phyloP scores from a whole-genome alignment of 495 filamentous ascomycete species.

The Tuber melanosporum region DNA sequence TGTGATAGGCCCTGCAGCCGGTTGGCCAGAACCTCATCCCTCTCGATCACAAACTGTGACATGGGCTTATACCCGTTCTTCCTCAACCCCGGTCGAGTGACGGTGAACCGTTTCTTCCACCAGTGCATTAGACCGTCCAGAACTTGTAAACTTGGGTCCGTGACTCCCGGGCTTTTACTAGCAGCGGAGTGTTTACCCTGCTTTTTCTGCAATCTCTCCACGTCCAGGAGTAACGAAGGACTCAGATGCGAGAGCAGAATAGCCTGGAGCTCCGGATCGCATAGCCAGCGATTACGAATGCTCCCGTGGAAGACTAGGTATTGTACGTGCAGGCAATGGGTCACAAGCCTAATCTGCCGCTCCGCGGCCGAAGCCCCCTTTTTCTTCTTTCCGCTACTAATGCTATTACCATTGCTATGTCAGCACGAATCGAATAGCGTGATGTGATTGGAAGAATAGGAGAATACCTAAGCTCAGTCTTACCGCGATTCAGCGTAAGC shows the following conservation, averaged over 20 bases:
- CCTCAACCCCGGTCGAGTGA: constrained; percentile 71
- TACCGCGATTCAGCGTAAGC: constrained; percentile 62
- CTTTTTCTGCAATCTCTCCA: constrained; percentile 60
- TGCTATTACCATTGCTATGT: constrained; percentile 39
- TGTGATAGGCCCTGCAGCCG: background rate
- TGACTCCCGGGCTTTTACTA: constrained; percentile 58
- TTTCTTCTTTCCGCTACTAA: constrained; percentile 50
- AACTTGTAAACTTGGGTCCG: constrained; percentile 74
- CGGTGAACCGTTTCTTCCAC: constrained; percentile 79
- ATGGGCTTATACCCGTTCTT: constrained; percentile 82
- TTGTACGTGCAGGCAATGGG: constrained; percentile 86
- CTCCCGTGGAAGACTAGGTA: constrained; percentile 82
- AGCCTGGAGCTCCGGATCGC: constrained; percentile 69
- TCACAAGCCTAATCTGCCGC: constrained; percentile 64
- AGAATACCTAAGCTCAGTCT: constrained; percentile 44
- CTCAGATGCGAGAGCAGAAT: constrained; percentile 67
- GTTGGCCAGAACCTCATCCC: constrained; percentile 41
- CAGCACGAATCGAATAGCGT: constrained; percentile 24
- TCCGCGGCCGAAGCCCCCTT: constrained; percentile 82
- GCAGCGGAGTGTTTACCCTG: constrained; percentile 43
- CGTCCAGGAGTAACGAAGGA: constrained; percentile 51
- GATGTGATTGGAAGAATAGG: constrained; percentile 48
- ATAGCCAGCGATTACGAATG: constrained; percentile 77
- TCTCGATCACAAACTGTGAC: constrained; percentile 59
- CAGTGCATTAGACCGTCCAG: constrained; percentile 68